Conservation (phyloP, 73 alveolate genomes). For the Stentor roeselii region DNA sequence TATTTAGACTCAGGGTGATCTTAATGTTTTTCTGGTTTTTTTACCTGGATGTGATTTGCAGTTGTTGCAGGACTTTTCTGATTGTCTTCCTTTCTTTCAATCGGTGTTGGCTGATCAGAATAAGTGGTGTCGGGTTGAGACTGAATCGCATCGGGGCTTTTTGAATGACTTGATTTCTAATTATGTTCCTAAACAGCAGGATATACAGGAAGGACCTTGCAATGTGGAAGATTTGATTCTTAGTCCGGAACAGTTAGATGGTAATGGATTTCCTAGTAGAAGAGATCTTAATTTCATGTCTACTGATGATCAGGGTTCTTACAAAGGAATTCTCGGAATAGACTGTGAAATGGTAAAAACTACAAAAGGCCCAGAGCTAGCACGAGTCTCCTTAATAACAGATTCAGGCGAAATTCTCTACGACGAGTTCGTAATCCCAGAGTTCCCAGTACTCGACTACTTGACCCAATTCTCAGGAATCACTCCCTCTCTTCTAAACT, state of each 20-base stretch:
- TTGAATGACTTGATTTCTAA: background rate
- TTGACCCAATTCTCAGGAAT: conserved; percentile 77
- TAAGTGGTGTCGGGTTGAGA: background rate
- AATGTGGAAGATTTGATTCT: background rate
- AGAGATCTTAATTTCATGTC: background rate
- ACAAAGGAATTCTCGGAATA: conserved; percentile 43
- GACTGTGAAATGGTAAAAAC: conserved; percentile 88
- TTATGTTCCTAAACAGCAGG: background rate
- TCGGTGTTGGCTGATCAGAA: too few relatives aligned
- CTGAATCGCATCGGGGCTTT: background rate
- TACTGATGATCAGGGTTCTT: background rate
- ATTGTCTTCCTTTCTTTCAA: too few relatives aligned
- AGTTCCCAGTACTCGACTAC: conserved; percentile 57
- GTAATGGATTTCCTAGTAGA: background rate
- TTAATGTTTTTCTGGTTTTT: too few relatives aligned
- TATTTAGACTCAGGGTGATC: too few relatives aligned
- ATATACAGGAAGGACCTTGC: background rate
- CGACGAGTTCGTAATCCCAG: conserved; percentile 61
- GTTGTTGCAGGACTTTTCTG: too few relatives aligned
- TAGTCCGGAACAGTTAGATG: background rate
- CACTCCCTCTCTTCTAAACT: conserved; percentile 47
- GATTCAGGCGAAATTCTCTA: conserved; percentile 59
- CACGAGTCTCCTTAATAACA: conserved; percentile 71
- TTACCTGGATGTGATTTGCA: too few relatives aligned
- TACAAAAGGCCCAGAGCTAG: conserved; percentile 44